Evolutionary conservation across 75 land plant species (phyloP).

Genomic region (Picea glauca): DNA sequence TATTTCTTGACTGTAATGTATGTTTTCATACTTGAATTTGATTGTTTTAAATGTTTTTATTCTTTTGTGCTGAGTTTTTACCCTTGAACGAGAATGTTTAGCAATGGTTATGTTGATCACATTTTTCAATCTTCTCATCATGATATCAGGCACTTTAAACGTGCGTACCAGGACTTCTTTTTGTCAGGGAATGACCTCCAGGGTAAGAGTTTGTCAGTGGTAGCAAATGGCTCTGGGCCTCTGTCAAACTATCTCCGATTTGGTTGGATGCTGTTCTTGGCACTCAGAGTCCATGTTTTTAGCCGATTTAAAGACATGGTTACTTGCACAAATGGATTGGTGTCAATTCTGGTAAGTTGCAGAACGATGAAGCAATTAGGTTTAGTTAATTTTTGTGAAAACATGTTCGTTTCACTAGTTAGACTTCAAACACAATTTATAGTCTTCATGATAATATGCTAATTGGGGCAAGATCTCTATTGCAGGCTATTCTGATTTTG

Average conservation of each 20-base stretch:
- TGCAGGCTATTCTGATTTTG: slow-evolving; percentile 72
- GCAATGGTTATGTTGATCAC: not conserved
- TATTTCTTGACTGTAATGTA: not conserved
- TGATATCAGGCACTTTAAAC: slow-evolving; percentile 54
- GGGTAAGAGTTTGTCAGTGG: slow-evolving; percentile 12
- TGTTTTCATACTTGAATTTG: not conserved
- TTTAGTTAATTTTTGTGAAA: not conserved
- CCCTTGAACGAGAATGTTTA: not conserved
- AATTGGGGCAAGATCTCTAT: slow-evolving; percentile 5
- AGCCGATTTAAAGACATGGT: slow-evolving; percentile 78
- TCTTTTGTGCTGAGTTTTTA: not conserved
- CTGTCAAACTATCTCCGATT: slow-evolving; percentile 58
- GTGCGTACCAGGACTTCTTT: slow-evolving; percentile 59
- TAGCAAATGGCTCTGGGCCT: slow-evolving; percentile 7
- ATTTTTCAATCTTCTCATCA: not conserved
- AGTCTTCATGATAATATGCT: not conserved
- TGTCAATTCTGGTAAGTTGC: slow-evolving; percentile 75
- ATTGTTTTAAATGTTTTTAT: not conserved
- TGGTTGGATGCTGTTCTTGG: slow-evolving; percentile 95
- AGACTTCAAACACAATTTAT: not conserved
- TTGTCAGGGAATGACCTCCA: slow-evolving; percentile 24
- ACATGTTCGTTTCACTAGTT: not conserved
- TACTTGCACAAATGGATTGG: slow-evolving; percentile 82
- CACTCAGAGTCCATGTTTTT: slow-evolving; percentile 78
- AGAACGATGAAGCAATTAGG: not conserved